Evolutionary conservation across 148 eudicot genomes (phyloP), one percentile per base, ranked within the genome.

Genomic region (Heliamphora exappendiculata): DNA sequence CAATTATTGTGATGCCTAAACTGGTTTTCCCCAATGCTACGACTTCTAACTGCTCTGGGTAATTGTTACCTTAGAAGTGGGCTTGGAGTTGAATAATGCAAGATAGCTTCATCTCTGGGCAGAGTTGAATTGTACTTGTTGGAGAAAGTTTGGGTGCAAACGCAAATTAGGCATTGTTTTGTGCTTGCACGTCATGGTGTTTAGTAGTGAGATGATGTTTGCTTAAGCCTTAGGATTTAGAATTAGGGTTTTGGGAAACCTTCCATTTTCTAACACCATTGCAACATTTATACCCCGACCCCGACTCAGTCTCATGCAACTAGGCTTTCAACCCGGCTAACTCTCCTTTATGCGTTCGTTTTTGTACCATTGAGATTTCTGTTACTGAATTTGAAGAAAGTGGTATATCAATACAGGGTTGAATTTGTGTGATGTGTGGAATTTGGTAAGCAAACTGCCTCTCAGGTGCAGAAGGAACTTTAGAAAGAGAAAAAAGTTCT

Each of bases 51-150:
- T 13, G 37, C 57, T 31, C 64, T 39, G 53, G 20, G 20, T 65
- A 62, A n/a, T 37, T 31, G 41, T 50, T 37, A 44, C 70, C 50
- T 60, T 9, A 19, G 16, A 53, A 22, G 34, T 28, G 49, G 74
- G 54, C 36, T 31, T 36, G 73, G 64, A 41, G 34, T 33, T 17
- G 58, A 31, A 22, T 31, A 45, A 60, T 34, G 31, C 62, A 55
- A 0, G 74, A 76, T 37, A 39, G 53, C 67, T 69, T 60, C 78
- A 76, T 28, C 34, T 66, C 51, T 71, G 26, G 71, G 49, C 13
- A 28, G 70, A 71, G 17, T 50, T 59, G 76, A 59, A 36, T 78
- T 49, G 58, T 31, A 20, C 44, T 41, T 34, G 29, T 9, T 49
- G 13, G 45, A 8, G 62, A 39, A 12, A 29, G 16, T 44, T 44